These are phyloP conservation scores for Penicillium expansum DNA, from an alignment of 2,329 filamentous ascomycete genomes.

Conservation along the genomic window DNA sequence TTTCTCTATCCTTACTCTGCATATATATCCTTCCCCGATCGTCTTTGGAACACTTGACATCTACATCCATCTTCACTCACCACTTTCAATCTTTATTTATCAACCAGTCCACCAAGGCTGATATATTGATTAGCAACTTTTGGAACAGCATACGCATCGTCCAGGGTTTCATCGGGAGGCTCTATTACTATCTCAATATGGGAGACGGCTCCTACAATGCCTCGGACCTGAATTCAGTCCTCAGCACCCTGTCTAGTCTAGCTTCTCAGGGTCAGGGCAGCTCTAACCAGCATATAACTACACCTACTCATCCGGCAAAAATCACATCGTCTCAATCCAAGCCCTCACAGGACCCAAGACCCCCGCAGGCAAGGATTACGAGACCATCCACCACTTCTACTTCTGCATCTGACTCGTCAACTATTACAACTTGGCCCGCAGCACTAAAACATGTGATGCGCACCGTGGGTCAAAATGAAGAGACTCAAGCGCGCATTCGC, in stretches of 20 bases:
- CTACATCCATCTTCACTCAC: not conserved
- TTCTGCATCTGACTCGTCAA: constrained; percentile 40
- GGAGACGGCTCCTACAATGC: constrained; percentile 26
- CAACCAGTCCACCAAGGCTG: not conserved
- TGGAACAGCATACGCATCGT: not conserved
- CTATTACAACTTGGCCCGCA: constrained; percentile 52
- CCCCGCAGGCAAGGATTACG: constrained; percentile 5
- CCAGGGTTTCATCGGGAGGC: not conserved
- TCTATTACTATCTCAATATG: constrained; percentile 9
- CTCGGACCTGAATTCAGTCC: constrained; percentile 41
- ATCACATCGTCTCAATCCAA: not conserved
- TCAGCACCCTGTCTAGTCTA: constrained; percentile 43
- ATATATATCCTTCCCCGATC: not conserved
- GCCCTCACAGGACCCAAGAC: not conserved
- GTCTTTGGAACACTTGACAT: not conserved
- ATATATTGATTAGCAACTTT: not conserved
- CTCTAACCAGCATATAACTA: not conserved
- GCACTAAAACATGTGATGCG: constrained; percentile 53
- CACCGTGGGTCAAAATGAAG: constrained; percentile 47
- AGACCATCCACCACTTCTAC: constrained; percentile 7
- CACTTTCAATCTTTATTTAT: not conserved
- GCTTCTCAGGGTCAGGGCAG: constrained; percentile 21
- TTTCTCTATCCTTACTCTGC: not conserved
- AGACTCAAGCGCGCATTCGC: constrained; percentile 46
- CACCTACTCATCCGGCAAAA: constrained; percentile 9